Conservation (phyloP, 495 filamentous ascomycete species). For the Tuber aestivum region DNA sequence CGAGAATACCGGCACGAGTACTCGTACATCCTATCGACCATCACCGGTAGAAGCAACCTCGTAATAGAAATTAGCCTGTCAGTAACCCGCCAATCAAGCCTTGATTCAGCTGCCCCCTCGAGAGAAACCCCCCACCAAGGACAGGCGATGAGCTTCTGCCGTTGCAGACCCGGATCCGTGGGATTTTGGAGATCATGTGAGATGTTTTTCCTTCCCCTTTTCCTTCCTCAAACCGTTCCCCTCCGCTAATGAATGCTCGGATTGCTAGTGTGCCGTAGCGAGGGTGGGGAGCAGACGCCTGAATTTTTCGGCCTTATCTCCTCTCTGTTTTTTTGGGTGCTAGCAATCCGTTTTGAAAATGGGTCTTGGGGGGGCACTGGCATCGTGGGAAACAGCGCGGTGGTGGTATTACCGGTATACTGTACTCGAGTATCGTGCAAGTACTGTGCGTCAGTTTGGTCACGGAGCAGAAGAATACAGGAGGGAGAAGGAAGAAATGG, state of each 20-base stretch:
- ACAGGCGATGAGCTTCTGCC: neutral
- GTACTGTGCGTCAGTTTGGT: neutral
- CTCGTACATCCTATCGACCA: neutral
- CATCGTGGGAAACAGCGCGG: neutral
- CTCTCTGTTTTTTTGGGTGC: neutral
- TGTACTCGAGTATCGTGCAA: too few species aligned
- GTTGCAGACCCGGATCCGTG: neutral
- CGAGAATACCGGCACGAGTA: too few species aligned
- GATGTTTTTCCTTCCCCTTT: neutral
- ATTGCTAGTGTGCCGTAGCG: neutral
- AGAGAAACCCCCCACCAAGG: neutral
- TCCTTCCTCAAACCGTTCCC: neutral
- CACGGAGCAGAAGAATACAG: neutral
- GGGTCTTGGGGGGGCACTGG: neutral
- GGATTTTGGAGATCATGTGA: neutral
- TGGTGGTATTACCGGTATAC: too few species aligned
- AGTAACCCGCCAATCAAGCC: neutral
- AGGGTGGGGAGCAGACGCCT: neutral
- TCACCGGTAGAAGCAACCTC: neutral
- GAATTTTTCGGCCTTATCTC: slow-evolving; percentile 2
- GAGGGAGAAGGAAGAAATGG: neutral
- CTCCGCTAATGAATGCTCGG: neutral
- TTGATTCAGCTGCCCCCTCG: neutral
- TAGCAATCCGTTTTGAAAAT: neutral
- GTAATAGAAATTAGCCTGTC: slow-evolving; percentile 5